phyloP scores from a whole-genome alignment of 306 rosid species.

The Rosa rugosa region DNA sequence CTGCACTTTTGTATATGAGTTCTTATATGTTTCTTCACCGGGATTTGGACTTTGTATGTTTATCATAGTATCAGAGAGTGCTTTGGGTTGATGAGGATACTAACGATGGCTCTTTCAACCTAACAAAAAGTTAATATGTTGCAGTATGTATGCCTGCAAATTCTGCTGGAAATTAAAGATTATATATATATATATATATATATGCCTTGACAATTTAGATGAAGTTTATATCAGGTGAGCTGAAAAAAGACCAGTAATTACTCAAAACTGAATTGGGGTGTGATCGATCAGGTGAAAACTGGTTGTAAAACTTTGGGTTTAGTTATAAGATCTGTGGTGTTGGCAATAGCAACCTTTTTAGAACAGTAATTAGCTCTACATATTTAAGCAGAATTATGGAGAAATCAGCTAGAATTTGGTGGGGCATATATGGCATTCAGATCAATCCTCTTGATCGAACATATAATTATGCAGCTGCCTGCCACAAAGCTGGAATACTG shows the following conservation, averaged over 20 bases:
- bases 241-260: background rate
- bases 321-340: too few relatives aligned
- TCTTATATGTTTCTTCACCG: too few relatives aligned
- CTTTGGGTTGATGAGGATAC: too few relatives aligned
- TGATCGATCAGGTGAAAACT: background rate
- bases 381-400: background rate
- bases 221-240: background rate
- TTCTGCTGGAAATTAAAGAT: background rate
- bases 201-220: background rate
- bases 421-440: background rate
- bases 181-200: background rate
- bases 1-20: too few relatives aligned
- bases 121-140: too few relatives aligned
- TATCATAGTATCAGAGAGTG: too few relatives aligned
- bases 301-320: too few relatives aligned
- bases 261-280: background rate
- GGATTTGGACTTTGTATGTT: too few relatives aligned
- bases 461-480: background rate
- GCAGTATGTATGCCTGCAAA: background rate
- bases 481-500: background rate
- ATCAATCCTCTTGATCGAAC: background rate
- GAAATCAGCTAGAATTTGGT: background rate
- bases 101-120: too few relatives aligned
- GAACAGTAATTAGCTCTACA: background rate
- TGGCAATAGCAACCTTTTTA: too few relatives aligned